Evolutionary conservation across 1,139 yeast species (phyloP), one percentile per base, ranked within the genome.

Genomic region (Meyerozyma athensensis): DNA sequence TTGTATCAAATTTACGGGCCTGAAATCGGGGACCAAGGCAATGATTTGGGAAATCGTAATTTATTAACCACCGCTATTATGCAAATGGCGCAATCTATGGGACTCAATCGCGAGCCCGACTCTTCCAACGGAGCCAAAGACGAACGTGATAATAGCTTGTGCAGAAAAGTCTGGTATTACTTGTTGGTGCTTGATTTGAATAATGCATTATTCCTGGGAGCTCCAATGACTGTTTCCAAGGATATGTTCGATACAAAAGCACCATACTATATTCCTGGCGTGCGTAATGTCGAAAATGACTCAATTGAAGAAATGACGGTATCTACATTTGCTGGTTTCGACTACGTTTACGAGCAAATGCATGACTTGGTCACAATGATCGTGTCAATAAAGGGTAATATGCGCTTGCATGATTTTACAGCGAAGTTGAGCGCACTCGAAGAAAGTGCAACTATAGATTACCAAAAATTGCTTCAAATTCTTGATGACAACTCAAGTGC

Each of bases 61-160:
- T 43, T 45, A 6, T 41, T 42, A 26, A 39, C 43, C 5, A 35
- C 46, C 6, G 35, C 43, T 33, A 23, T 44, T 9, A 34, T 46
- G 10, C 45, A 48, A 26, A 45, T 46, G 43, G 50, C 49, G 12
- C 40, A 40, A 36, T 31, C 41, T 10, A 32, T 47, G 5, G 52
- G 52, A n/a, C 36, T 48, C 17, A 47, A 48, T 34, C 43, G 52
- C 5, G 52, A 48, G 30, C 51, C 51, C 1, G 49, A 44, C 19
- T 33, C 41, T 1, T 24, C 28, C 12, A 12, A 7, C 9, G 28
- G 28, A 17, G 16, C 14, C 12, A 13, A n/a, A n/a, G 46, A 47
- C 30, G 38, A 39, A 36, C 34, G 36, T 31, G 38, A 41, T 22
- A 44, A 42, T 26, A 41, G 35, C 16, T 36, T 47, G 18, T 35